phyloP scores from a whole-genome alignment of 306 rosid genomes.

The Prinsepia uniflora region DNA sequence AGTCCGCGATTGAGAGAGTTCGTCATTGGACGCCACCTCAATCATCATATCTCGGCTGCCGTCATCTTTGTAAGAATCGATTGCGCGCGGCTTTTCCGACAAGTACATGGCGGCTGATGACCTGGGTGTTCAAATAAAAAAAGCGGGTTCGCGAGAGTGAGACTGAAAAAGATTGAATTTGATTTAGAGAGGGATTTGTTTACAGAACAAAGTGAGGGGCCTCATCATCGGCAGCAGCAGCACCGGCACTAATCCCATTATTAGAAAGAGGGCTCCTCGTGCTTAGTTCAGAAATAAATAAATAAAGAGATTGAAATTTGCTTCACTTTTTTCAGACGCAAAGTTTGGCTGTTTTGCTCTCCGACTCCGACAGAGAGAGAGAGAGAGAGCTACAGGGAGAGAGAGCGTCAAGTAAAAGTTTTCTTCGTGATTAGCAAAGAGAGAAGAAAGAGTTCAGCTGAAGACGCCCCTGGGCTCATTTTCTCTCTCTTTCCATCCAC shows the following conservation, averaged over 20 bases:
- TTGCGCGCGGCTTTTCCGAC: constrained; percentile 69
- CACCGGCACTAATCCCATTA: constrained; percentile 12
- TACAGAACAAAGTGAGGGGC: constrained; percentile 8
- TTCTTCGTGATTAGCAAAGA: not conserved
- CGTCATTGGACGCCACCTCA: constrained; percentile 54
- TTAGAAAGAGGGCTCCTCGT: not conserved
- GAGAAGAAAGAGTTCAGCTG: not conserved
- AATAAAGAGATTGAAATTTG: not conserved
- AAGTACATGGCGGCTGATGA: constrained; percentile 46
- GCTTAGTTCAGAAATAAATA: not conserved
- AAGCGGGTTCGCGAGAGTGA: not conserved
- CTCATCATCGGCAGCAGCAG: constrained; percentile 1
- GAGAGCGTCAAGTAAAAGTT: constrained; percentile 25
- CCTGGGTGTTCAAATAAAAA: not conserved
- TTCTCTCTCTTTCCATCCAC: not conserved
- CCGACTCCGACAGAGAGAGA: not conserved
- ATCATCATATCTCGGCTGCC: constrained; percentile 61
- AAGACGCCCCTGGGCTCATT: not conserved
- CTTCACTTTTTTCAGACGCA: constrained; percentile 5
- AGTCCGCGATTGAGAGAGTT: constrained; percentile 29
- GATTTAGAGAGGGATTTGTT: not conserved
- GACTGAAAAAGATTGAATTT: not conserved
- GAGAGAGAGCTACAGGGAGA: not conserved
- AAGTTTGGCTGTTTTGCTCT: constrained; percentile 9
- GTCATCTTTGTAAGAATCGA: constrained; percentile 68